These are phyloP conservation scores for Neurospora sp. DNA, from an alignment of 2,329 filamentous ascomycete species.

Conservation along the genomic window DNA sequence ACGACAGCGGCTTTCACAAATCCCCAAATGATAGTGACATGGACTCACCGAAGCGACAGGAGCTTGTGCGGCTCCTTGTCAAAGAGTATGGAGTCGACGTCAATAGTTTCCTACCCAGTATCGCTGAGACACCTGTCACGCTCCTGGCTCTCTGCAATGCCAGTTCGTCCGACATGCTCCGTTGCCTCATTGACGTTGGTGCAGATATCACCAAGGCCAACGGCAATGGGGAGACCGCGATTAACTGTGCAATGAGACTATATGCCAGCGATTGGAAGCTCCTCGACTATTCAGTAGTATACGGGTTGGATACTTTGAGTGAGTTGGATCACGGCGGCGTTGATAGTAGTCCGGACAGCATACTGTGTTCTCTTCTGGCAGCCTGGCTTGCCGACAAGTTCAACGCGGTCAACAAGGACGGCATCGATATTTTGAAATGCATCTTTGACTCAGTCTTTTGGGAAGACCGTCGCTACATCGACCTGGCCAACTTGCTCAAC, in stretches of 20 bases:
- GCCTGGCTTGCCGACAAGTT: not conserved
- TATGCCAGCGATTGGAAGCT: too few relatives aligned
- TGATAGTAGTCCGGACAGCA: not conserved
- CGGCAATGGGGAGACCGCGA: not conserved
- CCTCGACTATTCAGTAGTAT: too few relatives aligned
- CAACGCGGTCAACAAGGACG: not conserved
- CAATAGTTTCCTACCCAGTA: not conserved
- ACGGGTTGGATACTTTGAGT: too few relatives aligned
- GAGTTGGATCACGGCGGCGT: too few relatives aligned
- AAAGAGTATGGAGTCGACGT: not conserved
- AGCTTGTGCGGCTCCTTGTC: not conserved
- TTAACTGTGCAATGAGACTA: not conserved
- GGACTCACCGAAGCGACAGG: not conserved
- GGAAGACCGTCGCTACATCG: not conserved
- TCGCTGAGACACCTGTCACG: not conserved
- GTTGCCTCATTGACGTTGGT: not conserved
- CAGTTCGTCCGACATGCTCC: not conserved
- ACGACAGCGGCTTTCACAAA: not conserved
- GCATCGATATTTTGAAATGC: not conserved
- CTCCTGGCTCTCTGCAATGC: not conserved
- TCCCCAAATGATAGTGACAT: too few relatives aligned
- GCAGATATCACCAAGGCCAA: not conserved
- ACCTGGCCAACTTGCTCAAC: not conserved
- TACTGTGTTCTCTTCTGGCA: not conserved
- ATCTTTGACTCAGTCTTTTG: not conserved